Conservation (phyloP, 164 flowering plant species). For the Annona squamosa region DNA sequence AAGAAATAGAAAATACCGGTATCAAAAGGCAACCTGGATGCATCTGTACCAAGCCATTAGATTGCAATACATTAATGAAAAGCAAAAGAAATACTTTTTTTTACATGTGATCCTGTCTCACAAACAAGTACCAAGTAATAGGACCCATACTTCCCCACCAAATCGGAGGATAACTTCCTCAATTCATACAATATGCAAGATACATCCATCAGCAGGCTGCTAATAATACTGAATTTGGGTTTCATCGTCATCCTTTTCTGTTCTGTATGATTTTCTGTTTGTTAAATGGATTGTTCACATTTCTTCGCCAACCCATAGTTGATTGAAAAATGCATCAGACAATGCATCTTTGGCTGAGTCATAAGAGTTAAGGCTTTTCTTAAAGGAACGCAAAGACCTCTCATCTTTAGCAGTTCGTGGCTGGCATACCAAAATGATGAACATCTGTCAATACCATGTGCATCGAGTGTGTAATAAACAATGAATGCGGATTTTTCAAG, state of each 20-base stretch:
- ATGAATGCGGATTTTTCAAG: neutral
- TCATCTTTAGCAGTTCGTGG: constrained; percentile 58
- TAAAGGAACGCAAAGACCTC: constrained; percentile 71
- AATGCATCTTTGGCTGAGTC: constrained; percentile 70
- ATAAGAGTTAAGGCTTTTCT: constrained; percentile 59
- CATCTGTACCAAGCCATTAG: no score
- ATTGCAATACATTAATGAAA: no score
- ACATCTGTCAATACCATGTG: neutral
- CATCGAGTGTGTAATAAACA: neutral
- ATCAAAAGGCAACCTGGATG: no score
- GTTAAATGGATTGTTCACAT: neutral
- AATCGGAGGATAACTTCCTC: neutral
- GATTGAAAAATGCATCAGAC: constrained; percentile 60
- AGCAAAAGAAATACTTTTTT: no score
- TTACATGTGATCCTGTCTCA: no score
- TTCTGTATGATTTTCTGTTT: neutral
- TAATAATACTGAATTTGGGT: neutral
- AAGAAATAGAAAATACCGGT: no score
- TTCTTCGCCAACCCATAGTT: constrained; percentile 30
- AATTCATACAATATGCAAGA: neutral
- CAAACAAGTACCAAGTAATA: no score
- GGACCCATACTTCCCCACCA: no score
- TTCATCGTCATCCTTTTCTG: neutral
- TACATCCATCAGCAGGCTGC: neutral
- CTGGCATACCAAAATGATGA: constrained; percentile 27